phyloP scores from a whole-genome alignment of 345 rosid species.

The Linum lewisii region DNA sequence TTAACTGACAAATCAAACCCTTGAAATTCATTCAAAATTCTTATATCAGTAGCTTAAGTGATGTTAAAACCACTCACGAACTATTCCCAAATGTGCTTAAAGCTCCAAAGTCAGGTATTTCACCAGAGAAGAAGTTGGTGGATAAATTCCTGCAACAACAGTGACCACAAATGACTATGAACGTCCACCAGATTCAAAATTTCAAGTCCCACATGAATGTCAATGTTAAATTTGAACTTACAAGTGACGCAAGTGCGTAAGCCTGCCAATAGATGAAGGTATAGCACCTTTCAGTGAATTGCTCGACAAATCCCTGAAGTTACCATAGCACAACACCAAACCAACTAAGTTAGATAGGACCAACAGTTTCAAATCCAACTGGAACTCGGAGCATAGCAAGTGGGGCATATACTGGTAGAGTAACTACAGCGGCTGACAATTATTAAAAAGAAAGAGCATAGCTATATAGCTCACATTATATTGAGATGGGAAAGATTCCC shows the following conservation, averaged over 20 bases:
- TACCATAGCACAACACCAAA: slow-evolving; percentile 3
- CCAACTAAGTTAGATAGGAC: neutral
- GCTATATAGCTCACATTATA: slow-evolving; percentile 44
- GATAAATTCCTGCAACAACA: slow-evolving; percentile 59
- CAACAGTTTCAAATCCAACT: neutral
- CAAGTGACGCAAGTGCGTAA: slow-evolving; percentile 54
- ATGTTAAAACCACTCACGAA: slow-evolving; percentile 46
- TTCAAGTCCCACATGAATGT: neutral
- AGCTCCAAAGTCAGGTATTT: slow-evolving; percentile 81
- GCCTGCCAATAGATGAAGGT: slow-evolving; percentile 72
- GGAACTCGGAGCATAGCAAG: neutral
- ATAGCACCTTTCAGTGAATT: slow-evolving; percentile 77
- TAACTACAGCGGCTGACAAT: neutral
- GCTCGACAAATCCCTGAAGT: slow-evolving; percentile 84
- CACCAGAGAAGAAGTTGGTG: slow-evolving; percentile 86
- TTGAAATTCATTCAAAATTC: neutral
- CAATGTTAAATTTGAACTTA: slow-evolving; percentile 27
- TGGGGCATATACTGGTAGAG: neutral
- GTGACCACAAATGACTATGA: slow-evolving; percentile 13
- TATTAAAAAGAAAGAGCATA: neutral
- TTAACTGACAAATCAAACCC: neutral
- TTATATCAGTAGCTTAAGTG: neutral
- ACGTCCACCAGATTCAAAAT: neutral
- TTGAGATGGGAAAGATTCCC: slow-evolving; percentile 75
- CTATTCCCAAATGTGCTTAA: slow-evolving; percentile 59